A percentile compares a stretch with the other conserved stretches of the same genome.
phyloP scores from a whole-genome alignment of 371 early-diverging fungal species.

The Mucor plumbeus region DNA sequence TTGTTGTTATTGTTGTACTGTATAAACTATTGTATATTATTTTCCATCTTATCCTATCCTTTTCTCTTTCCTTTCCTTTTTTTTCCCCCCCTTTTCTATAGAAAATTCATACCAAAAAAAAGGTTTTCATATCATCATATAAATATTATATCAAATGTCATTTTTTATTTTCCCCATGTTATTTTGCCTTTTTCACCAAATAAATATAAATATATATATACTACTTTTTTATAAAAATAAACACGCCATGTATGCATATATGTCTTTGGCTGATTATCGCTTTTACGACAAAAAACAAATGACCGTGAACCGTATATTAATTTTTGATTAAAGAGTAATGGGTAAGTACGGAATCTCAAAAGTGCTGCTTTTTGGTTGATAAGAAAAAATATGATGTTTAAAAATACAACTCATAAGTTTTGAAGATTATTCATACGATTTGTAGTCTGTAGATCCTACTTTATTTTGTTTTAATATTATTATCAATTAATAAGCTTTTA shows the following conservation, averaged over 20 bases:
- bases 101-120: background rate
- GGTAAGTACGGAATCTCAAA: background rate
- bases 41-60: no score
- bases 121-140: background rate
- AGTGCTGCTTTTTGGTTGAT: no score
- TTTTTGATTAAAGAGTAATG: background rate
- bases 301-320: background rate
- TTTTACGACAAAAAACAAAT: background rate
- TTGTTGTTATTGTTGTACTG: background rate
- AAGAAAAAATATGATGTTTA: no score
- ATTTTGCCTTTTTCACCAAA: background rate
- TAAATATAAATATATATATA: background rate
- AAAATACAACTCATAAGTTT: no score
- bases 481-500: no score
- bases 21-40: slow-evolving; percentile 1
- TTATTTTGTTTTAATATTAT: no score
- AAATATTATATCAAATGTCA: slow-evolving; percentile 6
- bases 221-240: background rate
- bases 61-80: background rate
- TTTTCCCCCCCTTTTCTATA: background rate
- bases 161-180: background rate
- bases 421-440: no score
- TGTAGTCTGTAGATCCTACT: no score
- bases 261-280: background rate
- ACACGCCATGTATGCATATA: background rate